Base-by-base conservation (phyloP, 2,329 filamentous ascomycete genomes). In the Colletotrichum orbiculare region DNA sequence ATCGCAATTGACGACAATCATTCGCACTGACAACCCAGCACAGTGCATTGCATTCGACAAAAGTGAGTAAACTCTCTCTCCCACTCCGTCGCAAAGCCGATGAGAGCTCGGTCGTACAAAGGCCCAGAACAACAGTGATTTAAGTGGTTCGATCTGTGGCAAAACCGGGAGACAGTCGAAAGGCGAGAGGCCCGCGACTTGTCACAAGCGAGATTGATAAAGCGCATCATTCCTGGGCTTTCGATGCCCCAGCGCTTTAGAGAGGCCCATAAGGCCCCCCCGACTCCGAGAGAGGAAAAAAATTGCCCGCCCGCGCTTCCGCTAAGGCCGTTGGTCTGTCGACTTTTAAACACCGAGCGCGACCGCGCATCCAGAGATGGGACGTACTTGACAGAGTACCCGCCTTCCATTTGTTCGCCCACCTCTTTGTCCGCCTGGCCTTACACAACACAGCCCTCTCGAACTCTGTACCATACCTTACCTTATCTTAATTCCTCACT, bases 161-260 rank as follows among this genome's bases (percentile, higher is more conserved):
- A 54, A 66, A 63, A 66, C 63, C 63, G 63, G 58, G 63, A 63
- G 63, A 66, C 63, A 11, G 63, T 66, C 63, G 63, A 66, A 63
- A 63, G 63, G 63, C 58, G 47, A 63, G 53, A 66, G 63, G 58
- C 47, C 63, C 63, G 63, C 63, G 60, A 38, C 64, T 66, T 59
- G 45, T 46, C 60, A 65, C 64, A 66, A 66, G 64, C 64, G 64
- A 66, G 64, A 66, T 66, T 66, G 64, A 60, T 64, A 60, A 64
- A 47, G 46, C 58, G 63, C 63, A 66, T 66, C 63, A 66, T 66
- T 66, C 63, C 60, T 63, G 62, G 62, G 50, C 43, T 54, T 48
- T 15, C 41, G 34, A 41, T 57, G 17, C 33, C 42, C 57, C 58
- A 62, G 34, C 33, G 59, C 59, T 45, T 50, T 43, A 17, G 47